Evolutionary conservation across 2,329 filamentous ascomycete species (phyloP).

Genomic region (Cladosporium cucumerinum): DNA sequence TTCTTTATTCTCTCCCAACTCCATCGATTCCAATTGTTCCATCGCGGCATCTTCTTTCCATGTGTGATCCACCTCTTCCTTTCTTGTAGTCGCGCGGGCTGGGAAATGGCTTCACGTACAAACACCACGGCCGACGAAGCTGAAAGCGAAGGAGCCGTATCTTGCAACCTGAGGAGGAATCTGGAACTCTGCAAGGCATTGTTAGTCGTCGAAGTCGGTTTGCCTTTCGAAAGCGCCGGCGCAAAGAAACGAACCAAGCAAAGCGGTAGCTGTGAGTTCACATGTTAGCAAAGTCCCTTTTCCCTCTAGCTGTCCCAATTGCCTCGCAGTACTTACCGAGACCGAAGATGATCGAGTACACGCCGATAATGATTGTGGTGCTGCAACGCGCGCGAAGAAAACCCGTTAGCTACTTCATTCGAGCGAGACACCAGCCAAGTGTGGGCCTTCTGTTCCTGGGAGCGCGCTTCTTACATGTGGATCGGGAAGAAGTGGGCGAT

Average conservation of each 20-base stretch:
- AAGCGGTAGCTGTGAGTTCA: slow-evolving; percentile 55
- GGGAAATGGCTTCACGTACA: slow-evolving; percentile 58
- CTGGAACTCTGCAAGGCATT: slow-evolving; percentile 68
- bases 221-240: neutral
- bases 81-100: neutral
- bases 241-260: slow-evolving; percentile 41
- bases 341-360: slow-evolving; percentile 90
- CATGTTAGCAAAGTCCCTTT: neutral
- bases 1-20: neutral
- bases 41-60: neutral
- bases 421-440: neutral
- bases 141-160: slow-evolving; percentile 97
- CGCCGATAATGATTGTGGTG: slow-evolving; percentile 71
- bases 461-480: slow-evolving; percentile 50
- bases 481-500: slow-evolving; percentile 66
- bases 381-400: slow-evolving; percentile 39
- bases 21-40: neutral
- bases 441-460: neutral
- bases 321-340: slow-evolving; percentile 57
- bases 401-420: neutral
- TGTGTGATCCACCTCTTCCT: neutral
- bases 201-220: neutral
- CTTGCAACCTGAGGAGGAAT: slow-evolving; percentile 88
- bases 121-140: slow-evolving; percentile 88
- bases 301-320: neutral